Evolutionary conservation across 257 asterid genomes (phyloP), one percentile per base, ranked within the genome.

Genomic region (Marsdenia floribunda): DNA sequence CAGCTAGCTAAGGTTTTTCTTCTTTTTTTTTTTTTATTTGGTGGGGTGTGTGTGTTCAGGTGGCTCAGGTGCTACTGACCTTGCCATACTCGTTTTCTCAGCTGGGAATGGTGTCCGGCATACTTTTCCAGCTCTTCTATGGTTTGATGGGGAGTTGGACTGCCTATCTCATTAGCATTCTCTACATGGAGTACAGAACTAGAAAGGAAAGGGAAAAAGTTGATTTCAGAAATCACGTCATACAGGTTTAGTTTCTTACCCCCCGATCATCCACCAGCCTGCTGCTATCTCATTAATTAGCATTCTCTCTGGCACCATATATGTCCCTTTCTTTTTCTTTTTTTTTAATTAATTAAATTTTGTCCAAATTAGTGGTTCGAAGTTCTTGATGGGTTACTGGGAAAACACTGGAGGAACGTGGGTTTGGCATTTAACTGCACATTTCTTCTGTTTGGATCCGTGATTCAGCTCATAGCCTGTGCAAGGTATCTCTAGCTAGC

Each of bases 351-450:
- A 29, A 29, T 29, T 29, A 29, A 29, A 29, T 29, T 29, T 29
- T 0, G 33, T 29, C 1, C 33, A 29, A 29, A 53, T 18, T 73
- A 92, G 97, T 92, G 98, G 98, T 92, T 92, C 75, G 98, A 92
- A 90, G 98, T 92, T 81, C 96, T 92, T 86, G 98, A 92, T 71
- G 98, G 98, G 72, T 87, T 92, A 0, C 92, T 92, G 0, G 97
- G 97, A 42, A 90, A 90, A 73, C 90, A 90, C 74, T 92, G 98
- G 98, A 90, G 97, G 89, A 93, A 91, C 88, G 93, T 91, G 86
- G 98, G 98, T 14, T 87, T 93, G 89, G 97, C 91, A 3, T 93
- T 93, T 78, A 93, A 91, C 72, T 93, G 98, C 89, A 93, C 98
- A 13, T 93, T 93, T 73, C 98, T 93, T 80, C 84, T 93, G 80